Conservation (phyloP, 139 green algal genomes). For the Ulvella scutata region DNA sequence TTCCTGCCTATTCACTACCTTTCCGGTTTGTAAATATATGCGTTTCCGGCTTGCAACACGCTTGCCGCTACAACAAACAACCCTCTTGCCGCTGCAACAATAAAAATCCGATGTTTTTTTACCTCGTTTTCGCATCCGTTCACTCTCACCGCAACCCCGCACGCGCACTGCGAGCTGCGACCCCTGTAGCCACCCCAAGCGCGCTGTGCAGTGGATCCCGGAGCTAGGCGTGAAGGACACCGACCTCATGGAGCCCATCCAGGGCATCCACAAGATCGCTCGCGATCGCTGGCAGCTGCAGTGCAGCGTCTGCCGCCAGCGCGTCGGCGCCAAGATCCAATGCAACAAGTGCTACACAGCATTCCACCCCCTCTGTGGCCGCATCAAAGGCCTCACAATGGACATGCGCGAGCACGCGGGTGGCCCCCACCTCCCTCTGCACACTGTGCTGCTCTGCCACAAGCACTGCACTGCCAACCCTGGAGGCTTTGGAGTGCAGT, state of each 20-base stretch:
- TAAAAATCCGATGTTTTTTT: too few relatives aligned
- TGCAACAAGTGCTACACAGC: constrained; percentile 71
- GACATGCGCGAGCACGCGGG: constrained; percentile 42
- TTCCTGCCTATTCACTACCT: too few relatives aligned
- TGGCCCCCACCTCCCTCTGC: constrained; percentile 23
- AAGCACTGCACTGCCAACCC: constrained; percentile 43
- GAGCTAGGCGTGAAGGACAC: constrained; percentile 7
- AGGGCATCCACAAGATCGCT: constrained; percentile 56
- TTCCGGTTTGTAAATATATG: too few relatives aligned
- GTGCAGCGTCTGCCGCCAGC: constrained; percentile 75
- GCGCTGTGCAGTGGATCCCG: constrained; percentile 16
- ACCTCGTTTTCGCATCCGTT: too few relatives aligned
- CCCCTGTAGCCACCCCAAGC: too few relatives aligned
- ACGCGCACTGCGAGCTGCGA: too few relatives aligned
- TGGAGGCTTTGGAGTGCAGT: neutral
- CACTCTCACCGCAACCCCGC: too few relatives aligned
- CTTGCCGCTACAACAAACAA: too few relatives aligned
- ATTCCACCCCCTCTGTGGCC: constrained; percentile 78
- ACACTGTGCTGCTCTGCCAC: constrained; percentile 46
- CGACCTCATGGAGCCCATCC: constrained; percentile 63
- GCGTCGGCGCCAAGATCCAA: constrained; percentile 85
- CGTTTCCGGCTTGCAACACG: too few relatives aligned
- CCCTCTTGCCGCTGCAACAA: too few relatives aligned
- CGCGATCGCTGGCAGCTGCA: constrained; percentile 76
- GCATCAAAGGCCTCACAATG: constrained; percentile 70